Evolutionary conservation across 257 asterid genomes (phyloP), one percentile per base, ranked within the genome.

Genomic region (Mitragyna speciosa): DNA sequence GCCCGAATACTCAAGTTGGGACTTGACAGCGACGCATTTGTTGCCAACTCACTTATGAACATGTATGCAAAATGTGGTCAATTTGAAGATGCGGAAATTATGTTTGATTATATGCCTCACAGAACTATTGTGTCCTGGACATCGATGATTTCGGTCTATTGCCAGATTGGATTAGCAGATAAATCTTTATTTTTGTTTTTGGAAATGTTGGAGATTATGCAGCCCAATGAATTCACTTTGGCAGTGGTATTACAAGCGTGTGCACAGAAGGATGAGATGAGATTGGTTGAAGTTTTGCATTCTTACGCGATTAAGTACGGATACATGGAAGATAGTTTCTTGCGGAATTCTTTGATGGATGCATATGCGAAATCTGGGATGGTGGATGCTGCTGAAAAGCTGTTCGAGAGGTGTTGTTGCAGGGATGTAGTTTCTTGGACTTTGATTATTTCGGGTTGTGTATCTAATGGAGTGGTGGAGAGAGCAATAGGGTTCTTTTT

Each of bases 91-190:
- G 92, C 90, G 0, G 30, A 49, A 5, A 80, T 28, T 1, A 9
- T 89, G 89, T 89, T 89, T 52, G 92, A 87, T 54, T 41, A 83
- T 39, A 89, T 87, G 90, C 86, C 92, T 85, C 77, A 79, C 66
- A 82, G 88, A 83, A 88, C 86, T 58, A 39, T 87, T 39, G 90
- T 85, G n/a, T 86, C 92, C 2, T 88, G 92, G 92, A 88, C 92
- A 14, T 73, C 83, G 11, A 80, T 88, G 84, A 88, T 88, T 67
- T 85, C 84, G 72, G 86, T 83, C 48, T 85, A 85, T 69, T 72
- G 82, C 24, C 89, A 69, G 36, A 43, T 28, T 48, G 82, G 78
- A n/a, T 82, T 78, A 24, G 72, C 74, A 5, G 82, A 82, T 19
- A 80, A 82, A 41, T 64, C 89, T 14, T 26, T 85, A 33, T 41